Evolutionary conservation across 2,329 filamentous ascomycete species (phyloP), one percentile per base, ranked within the genome.

Genomic region (Helminthosporium solani): DNA sequence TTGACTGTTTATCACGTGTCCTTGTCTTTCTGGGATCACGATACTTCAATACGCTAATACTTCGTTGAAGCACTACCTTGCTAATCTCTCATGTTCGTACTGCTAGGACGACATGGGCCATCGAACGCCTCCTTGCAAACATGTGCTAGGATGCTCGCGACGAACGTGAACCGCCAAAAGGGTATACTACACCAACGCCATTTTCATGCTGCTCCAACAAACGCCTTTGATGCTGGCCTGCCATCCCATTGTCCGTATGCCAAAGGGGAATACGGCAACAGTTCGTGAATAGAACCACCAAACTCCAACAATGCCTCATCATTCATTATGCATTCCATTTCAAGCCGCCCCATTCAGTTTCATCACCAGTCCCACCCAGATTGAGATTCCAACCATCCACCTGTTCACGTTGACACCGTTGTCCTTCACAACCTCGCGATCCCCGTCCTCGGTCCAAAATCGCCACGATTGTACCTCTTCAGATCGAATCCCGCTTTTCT

Each of bases 381-480:
- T 6, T 7, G 7, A 18, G 5, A 5, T 9, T 6, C 9, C 23
- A 25, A 5, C 9, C 23, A 25, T 25, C 9, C 9, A 9, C 23
- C 23, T 25, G 23, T 25, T 6, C 6, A 25, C 34, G 6, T 19
- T 14, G 19, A 18, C 15, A 14, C 34, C 16, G 16, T 18, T 11
- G 33, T 25, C 9, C 16, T 19, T 62, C 52, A 71, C 2, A 71
- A 42, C 19, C 69, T 46, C 1, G 54, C 57, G n/a, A 70, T 47
- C 0, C 70, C 68, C n/a, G 41, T 61, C 46, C 63, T 64, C 7
- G 68, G 56, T 3, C 69, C 68, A 56, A 67, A 71, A 21, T 64
- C 62, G 0, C 68, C 69, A 2, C 63, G 52, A 46, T 71, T 71
- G 34, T 64, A 72, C 33, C 54, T 60, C 37, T 53, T 53, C 30